A percentile compares a stretch with the other conserved stretches of the same genome.
Conservation (phyloP, 2,329 filamentous ascomycete species). For the Xylariaceae sp. region DNA sequence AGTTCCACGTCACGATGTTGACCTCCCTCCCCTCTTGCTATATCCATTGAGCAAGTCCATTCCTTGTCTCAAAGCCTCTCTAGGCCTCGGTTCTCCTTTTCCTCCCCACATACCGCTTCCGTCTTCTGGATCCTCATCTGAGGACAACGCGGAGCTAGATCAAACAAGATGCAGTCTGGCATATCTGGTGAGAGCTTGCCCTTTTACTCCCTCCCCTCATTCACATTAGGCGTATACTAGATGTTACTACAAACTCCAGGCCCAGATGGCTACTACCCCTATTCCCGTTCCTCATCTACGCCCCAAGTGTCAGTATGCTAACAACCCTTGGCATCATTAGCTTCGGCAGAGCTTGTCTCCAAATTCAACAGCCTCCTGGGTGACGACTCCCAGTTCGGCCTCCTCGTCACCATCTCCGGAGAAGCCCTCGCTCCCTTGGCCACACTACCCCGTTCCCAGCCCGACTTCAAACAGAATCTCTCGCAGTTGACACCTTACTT, state of each 20-base stretch:
- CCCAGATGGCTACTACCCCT: not conserved
- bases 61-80: too few relatives aligned
- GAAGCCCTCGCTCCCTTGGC: conserved; percentile 61
- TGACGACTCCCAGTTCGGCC: conserved; percentile 57
- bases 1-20: too few relatives aligned
- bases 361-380: conserved; percentile 66
- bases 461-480: conserved; percentile 60
- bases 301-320: not conserved
- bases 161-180: conserved; percentile 63
- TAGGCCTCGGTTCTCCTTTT: not conserved
- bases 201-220: not conserved
- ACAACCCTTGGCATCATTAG: conserved; percentile 36
- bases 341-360: conserved; percentile 69
- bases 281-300: not conserved
- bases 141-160: not conserved
- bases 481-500: conserved; percentile 56
- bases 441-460: conserved; percentile 47
- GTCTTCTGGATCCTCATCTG: not conserved
- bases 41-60: too few relatives aligned
- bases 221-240: not conserved
- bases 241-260: not conserved
- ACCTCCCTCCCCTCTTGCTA: too few relatives aligned
- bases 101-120: not conserved
- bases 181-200: conserved; percentile 55
- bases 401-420: conserved; percentile 63